These are phyloP conservation scores for Eugenia klotzschiana DNA, from an alignment of 441 rosid genomes.

Conservation along the genomic window DNA sequence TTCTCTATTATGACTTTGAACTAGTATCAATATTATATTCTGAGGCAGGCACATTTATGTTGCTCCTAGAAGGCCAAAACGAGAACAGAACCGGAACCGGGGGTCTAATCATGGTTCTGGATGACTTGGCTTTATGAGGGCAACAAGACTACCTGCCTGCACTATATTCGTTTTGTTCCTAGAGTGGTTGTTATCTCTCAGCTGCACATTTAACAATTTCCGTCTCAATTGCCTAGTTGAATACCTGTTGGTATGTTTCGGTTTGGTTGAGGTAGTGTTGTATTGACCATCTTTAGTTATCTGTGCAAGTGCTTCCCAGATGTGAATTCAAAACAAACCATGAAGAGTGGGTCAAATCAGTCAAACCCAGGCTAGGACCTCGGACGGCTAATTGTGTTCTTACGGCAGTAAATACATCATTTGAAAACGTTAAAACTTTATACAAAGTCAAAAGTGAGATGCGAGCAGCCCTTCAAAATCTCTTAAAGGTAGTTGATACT, in stretches of 20 bases:
- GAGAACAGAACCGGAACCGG: not conserved
- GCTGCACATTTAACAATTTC: not conserved
- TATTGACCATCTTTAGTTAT: not conserved
- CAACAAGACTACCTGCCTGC: not conserved
- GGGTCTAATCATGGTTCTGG: not conserved
- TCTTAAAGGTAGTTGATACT: conserved; percentile 46
- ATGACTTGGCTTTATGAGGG: not conserved
- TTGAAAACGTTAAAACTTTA: conserved; percentile 38
- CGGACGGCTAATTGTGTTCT: conserved; percentile 38
- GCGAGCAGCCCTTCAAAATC: conserved; percentile 59
- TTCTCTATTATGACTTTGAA: not conserved
- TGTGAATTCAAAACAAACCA: conserved; percentile 81
- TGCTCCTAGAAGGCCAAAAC: not conserved
- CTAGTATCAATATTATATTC: not conserved
- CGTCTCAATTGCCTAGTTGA: not conserved
- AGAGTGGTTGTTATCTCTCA: not conserved
- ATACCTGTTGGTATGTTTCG: not conserved
- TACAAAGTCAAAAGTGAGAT: conserved; percentile 69
- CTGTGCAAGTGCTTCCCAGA: conserved; percentile 27
- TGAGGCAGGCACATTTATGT: not conserved
- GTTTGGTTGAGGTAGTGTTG: not conserved
- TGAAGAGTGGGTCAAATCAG: conserved; percentile 77
- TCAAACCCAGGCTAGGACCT: conserved; percentile 62
- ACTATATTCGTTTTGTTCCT: not conserved
- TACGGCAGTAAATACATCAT: conserved; percentile 37